These are phyloP conservation scores for Geum urbanum DNA, from an alignment of 306 rosid species.

Conservation along the genomic window DNA sequence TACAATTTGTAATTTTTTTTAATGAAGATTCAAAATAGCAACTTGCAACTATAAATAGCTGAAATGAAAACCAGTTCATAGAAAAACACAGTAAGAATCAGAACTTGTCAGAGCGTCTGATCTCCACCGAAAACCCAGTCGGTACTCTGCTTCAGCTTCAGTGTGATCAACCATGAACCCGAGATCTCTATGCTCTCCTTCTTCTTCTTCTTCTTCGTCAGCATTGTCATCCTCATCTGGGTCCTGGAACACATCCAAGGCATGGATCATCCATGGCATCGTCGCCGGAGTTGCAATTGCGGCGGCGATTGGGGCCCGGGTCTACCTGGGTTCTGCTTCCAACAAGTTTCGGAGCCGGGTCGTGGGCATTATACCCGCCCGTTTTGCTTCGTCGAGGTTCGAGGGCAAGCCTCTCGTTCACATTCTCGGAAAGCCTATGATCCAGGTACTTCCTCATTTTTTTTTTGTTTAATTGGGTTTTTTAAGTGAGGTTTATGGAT, in stretches of 20 bases:
- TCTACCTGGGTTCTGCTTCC: conserved; percentile 41
- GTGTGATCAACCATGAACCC: background rate
- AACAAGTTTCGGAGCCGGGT: conserved; percentile 78
- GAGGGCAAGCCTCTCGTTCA: conserved; percentile 80
- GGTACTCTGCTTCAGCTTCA: background rate
- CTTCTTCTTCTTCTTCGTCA: conserved; percentile 25
- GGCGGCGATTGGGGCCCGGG: conserved; percentile 66
- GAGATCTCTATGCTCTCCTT: conserved; percentile 26
- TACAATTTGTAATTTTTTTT: no score
- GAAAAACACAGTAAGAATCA: background rate
- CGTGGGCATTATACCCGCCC: conserved; percentile 88
- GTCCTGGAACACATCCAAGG: no score
- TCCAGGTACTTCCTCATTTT: conserved; percentile 62
- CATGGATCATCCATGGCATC: conserved; percentile 70
- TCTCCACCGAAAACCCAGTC: background rate
- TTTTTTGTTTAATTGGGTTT: background rate
- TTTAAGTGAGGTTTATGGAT: background rate
- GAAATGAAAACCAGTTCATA: no score
- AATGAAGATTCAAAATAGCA: background rate
- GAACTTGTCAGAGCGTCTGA: background rate
- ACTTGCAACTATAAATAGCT: background rate
- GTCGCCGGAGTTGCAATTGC: conserved; percentile 70
- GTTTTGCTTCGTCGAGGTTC: conserved; percentile 80
- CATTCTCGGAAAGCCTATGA: conserved; percentile 97
- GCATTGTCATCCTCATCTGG: no score